phyloP scores from a whole-genome alignment of 441 rosid genomes.

The Populus hybrid region DNA sequence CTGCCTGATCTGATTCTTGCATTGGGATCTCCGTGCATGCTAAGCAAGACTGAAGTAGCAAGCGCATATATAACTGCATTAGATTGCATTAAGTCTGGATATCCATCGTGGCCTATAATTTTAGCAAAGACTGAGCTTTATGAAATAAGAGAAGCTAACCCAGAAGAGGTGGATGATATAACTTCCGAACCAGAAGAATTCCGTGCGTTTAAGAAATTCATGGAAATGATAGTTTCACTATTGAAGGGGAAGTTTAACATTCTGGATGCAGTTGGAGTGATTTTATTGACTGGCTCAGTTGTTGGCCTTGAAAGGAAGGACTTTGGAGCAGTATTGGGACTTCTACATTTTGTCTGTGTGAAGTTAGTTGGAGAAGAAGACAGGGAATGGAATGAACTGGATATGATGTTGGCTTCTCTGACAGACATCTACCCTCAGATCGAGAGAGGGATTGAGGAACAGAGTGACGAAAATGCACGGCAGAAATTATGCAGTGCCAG shows the following conservation, averaged over 20 bases:
- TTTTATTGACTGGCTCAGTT: constrained; percentile 44
- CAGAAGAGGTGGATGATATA: constrained; percentile 39
- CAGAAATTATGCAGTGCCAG: constrained; percentile 44
- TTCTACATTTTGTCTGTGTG: constrained; percentile 51
- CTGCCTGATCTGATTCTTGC: constrained; percentile 86
- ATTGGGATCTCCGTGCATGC: constrained; percentile 53
- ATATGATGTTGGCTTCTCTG: constrained; percentile 64
- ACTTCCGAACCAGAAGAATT: constrained; percentile 32
- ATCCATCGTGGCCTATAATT: constrained; percentile 64
- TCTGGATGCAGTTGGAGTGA: constrained; percentile 56
- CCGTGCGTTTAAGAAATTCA: constrained; percentile 41
- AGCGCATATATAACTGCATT: constrained; percentile 25
- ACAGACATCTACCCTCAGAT: constrained; percentile 62
- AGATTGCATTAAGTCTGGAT: constrained; percentile 40
- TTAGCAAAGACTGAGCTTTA: constrained; percentile 53
- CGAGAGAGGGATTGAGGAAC: constrained; percentile 61
- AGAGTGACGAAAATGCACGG: constrained; percentile 34
- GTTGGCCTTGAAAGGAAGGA: constrained; percentile 62
- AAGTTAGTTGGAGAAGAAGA: constrained; percentile 58
- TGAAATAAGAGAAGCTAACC: constrained; percentile 29
- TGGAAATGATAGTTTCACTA: constrained; percentile 38
- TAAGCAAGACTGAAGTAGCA: constrained; percentile 35
- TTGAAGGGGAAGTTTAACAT: constrained; percentile 44
- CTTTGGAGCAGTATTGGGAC: constrained; percentile 50
- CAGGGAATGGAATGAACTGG: constrained; percentile 60